phyloP scores from a whole-genome alignment of 2,329 filamentous ascomycete species.

The Phaeosphaeria sp. region DNA sequence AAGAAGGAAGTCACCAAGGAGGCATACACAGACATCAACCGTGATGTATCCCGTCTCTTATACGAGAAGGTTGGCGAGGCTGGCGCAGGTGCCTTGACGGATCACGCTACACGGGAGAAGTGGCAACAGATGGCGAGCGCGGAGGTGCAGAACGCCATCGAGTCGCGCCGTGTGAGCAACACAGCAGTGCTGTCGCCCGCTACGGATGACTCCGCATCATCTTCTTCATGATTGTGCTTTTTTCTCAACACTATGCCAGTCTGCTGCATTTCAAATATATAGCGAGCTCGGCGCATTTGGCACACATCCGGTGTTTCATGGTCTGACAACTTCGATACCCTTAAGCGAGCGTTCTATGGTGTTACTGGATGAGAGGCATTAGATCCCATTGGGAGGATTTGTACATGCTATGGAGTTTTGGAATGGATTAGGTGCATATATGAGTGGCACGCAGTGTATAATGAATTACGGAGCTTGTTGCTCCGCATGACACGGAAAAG shows the following conservation, averaged over 20 bases:
- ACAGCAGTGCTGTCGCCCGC: conserved; percentile 25
- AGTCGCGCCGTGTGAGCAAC: conserved; percentile 29
- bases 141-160: conserved; percentile 79
- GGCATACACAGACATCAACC: conserved; percentile 91
- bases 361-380: background rate
- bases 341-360: background rate
- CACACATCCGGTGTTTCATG: background rate
- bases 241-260: background rate
- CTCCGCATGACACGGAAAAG: background rate
- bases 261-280: background rate
- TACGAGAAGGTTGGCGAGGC: conserved; percentile 71
- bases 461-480: background rate
- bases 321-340: conserved; percentile 1
- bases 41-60: conserved; percentile 83
- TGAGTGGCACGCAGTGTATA: background rate
- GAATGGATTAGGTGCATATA: background rate
- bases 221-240: conserved; percentile 29
- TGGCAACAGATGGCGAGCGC: conserved; percentile 79
- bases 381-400: conserved; percentile 5
- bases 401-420: background rate
- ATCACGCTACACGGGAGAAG: conserved; percentile 69
- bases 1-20: conserved; percentile 82
- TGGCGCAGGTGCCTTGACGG: conserved; percentile 59
- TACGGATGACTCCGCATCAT: conserved; percentile 37
- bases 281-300: conserved; percentile 1